Base-by-base conservation (phyloP, 2,329 filamentous ascomycete genomes). In the Neonectria coccinea region DNA sequence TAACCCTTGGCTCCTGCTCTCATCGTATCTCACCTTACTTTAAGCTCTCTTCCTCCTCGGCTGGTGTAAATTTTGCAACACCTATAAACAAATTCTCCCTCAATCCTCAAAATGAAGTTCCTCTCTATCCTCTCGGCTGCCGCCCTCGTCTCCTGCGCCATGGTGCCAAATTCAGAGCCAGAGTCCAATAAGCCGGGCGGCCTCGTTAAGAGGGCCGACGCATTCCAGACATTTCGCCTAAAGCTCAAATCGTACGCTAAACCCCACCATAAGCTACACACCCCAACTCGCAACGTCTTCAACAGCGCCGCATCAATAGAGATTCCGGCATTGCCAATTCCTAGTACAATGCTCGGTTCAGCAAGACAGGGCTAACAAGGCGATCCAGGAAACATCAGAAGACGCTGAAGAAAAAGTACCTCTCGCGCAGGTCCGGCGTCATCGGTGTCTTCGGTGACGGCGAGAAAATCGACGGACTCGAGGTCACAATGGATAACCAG, bases 31-130 rank as follows among this genome's bases (percentile, higher is more conserved):
- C 5, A 2, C 4, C 5, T 25, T 25, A 25, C 25, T 20, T 36
- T 31, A 33, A 9, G 29, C 3, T 27, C 39, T 39, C 45, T 41
- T 58, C 47, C 22, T 10, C 29, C 14, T 50, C 14, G 7, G 16
- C 31, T 20, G 8, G 29, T 18, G 8, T 2, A 25, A 12, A 31
- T 39, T 20, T 7, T 29, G 6, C 39, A 42, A 10, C n/a, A 42
- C n/a, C 39, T 11, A 18, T 9, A 42, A 48, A 5, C 39, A 18
- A 10, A n/a, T 11, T 11, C 8, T 14, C 22, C 29, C 27, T n/a
- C 3, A 11, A 12, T 18, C 5, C 20, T 33, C 63, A 61, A 58
- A 5, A 68, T 68, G 67, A 67, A 63, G 56, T 56, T 52, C 25
- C 33, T 18, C 9, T 54, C 42, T 6, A 29, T 67, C 16, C 27